phyloP scores from a whole-genome alignment of 2,329 filamentous ascomycete species.

The Verticillium alfalfae region DNA sequence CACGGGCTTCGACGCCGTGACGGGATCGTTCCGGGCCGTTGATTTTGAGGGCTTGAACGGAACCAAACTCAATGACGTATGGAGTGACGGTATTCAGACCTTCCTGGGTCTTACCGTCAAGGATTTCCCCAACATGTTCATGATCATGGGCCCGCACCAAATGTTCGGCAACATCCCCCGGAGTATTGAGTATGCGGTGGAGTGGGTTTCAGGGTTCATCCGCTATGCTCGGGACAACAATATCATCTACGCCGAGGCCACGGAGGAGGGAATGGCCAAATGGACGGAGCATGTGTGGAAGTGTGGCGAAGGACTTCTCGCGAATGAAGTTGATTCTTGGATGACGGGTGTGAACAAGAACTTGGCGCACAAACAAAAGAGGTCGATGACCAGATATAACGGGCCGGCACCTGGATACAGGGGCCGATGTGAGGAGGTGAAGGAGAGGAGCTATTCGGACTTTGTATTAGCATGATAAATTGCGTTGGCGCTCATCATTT shows the following conservation, averaged over 20 bases:
- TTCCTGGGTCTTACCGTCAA: constrained; percentile 34
- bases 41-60: constrained; percentile 24
- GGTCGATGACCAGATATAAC: constrained; percentile 39
- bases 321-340: constrained; percentile 45
- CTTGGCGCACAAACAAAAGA: constrained; percentile 35
- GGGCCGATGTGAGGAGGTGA: constrained; percentile 25
- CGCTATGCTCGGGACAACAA: constrained; percentile 21
- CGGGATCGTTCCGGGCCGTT: constrained; percentile 20
- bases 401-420: constrained; percentile 38
- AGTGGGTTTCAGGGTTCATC: constrained; percentile 28
- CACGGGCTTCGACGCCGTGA: constrained; percentile 27
- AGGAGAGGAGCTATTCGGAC: constrained; percentile 16
- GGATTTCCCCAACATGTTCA: constrained; percentile 43
- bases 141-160: constrained; percentile 37
- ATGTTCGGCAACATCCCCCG: constrained; percentile 36
- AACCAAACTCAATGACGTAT: constrained; percentile 1
- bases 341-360: constrained; percentile 52
- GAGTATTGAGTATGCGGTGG: constrained; percentile 34
- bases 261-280: constrained; percentile 24
- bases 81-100: constrained; percentile 24
- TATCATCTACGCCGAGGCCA: constrained; percentile 31
- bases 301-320: constrained; percentile 35
- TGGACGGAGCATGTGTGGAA: constrained; percentile 45
- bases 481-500: neutral
- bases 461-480: constrained; percentile 7